These are phyloP conservation scores for Castanea crenata DNA, from an alignment of 306 rosid species.

Conservation along the genomic window DNA sequence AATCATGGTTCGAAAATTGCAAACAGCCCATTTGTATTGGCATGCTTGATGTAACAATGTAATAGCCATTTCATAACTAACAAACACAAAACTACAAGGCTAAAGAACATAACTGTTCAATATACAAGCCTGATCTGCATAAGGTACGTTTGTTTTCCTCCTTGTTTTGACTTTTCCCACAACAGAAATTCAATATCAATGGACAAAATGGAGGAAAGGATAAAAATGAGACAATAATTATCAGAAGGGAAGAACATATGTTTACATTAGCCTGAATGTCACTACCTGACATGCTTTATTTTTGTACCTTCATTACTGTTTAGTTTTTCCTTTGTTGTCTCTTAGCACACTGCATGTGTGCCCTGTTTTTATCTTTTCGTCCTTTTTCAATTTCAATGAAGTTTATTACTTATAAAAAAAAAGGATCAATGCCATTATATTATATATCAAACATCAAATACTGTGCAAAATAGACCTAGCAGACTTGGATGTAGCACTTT, in stretches of 20 bases:
- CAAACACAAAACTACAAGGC: neutral
- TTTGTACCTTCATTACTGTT: too few species aligned
- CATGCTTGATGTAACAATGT: neutral
- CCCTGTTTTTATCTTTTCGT: too few species aligned
- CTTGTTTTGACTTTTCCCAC: neutral
- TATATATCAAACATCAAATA: neutral
- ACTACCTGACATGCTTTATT: too few species aligned
- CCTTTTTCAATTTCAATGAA: too few species aligned
- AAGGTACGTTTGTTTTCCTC: neutral
- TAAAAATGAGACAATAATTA: neutral
- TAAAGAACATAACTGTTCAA: neutral
- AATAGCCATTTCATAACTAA: neutral
- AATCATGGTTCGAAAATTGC: neutral
- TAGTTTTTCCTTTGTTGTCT: too few species aligned
- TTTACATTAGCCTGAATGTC: neutral
- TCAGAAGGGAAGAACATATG: neutral
- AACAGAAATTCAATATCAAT: neutral
- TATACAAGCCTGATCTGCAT: neutral
- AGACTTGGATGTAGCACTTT: neutral
- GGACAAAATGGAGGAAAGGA: neutral
- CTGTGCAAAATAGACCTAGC: neutral
- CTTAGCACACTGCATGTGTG: too few species aligned
- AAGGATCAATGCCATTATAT: neutral
- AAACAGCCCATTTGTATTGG: neutral
- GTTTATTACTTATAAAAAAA: neutral